A percentile compares a stretch with the other conserved stretches of the same genome.
Conservation (phyloP, 202 grass and related monocot species). For the Schoenoplectus tabernaemontani region DNA sequence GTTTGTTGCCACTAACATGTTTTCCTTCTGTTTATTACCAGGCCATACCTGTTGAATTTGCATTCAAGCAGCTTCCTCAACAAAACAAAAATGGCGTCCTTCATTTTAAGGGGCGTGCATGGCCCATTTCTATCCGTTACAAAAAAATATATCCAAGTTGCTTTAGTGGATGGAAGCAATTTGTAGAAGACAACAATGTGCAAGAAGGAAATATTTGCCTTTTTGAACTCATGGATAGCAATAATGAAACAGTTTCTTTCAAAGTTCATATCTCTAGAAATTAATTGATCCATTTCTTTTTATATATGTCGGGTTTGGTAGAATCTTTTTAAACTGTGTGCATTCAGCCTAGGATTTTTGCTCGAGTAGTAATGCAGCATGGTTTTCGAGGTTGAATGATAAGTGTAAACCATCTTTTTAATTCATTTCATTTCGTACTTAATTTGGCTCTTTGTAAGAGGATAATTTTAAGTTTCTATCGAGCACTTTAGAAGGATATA, state of each 20-base stretch:
- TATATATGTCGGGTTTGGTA: neutral
- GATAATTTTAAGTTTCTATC: too few relatives aligned
- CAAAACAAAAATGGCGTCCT: constrained; percentile 20
- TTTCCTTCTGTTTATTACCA: constrained; percentile 15
- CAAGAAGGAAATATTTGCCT: constrained; percentile 45
- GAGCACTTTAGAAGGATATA: neutral
- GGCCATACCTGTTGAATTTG: constrained; percentile 25
- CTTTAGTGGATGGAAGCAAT: constrained; percentile 31
- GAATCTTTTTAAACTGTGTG: neutral
- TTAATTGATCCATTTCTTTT: neutral
- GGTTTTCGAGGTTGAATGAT: neutral
- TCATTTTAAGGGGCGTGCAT: constrained; percentile 24
- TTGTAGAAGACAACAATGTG: constrained; percentile 42
- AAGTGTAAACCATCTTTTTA: neutral
- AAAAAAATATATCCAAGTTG: neutral
- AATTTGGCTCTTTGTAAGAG: neutral
- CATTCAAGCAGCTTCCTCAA: constrained; percentile 27
- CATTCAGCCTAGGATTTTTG: neutral
- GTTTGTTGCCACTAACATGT: neutral
- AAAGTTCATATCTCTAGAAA: constrained; percentile 29
- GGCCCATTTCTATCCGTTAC: constrained; percentile 27
- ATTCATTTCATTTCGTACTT: neutral
- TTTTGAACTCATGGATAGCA: constrained; percentile 37
- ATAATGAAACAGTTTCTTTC: constrained; percentile 20
- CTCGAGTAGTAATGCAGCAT: neutral